Percentiles rank a stretch among this genome's conserved stretches.
These are phyloP conservation scores for Leccinum pellstonianum DNA, from an alignment of 768 basidiomycete genomes.

Conservation along the genomic window DNA sequence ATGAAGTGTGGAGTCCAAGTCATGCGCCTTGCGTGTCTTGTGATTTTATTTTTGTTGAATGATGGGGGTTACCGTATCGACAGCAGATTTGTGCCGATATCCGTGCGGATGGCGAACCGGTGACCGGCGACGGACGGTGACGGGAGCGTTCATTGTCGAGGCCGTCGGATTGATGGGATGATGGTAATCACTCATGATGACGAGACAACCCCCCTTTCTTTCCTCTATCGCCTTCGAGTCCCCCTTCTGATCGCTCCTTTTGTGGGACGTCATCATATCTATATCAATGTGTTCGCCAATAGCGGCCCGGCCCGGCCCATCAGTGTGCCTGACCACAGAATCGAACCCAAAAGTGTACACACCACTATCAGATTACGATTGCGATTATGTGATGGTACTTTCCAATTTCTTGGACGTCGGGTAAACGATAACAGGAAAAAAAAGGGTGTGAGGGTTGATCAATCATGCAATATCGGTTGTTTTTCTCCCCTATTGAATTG, in stretches of 20 bases:
- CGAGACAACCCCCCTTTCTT: neutral
- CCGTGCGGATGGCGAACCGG: neutral
- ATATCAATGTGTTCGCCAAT: neutral
- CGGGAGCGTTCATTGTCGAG: neutral
- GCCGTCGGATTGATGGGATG: neutral
- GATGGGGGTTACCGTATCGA: neutral
- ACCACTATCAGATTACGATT: constrained; percentile 7
- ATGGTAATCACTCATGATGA: neutral
- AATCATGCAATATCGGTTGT: neutral
- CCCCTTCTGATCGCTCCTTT: neutral
- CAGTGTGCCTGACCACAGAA: constrained; percentile 19
- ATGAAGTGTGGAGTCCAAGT: too few species aligned
- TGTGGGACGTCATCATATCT: neutral
- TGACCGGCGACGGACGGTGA: neutral
- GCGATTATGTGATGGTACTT: neutral
- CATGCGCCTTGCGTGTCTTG: neutral
- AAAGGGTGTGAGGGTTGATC: neutral
- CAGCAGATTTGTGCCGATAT: neutral
- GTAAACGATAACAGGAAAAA: neutral
- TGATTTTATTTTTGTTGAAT: neutral
- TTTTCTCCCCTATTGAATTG: neutral
- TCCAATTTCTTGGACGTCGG: constrained; percentile 5
- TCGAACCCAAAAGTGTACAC: constrained; percentile 1
- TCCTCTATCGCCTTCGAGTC: neutral
- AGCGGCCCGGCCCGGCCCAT: constrained; percentile 3